Evolutionary conservation across 2,329 filamentous ascomycete genomes (phyloP).

Genomic region (Colletotrichum agaves): DNA sequence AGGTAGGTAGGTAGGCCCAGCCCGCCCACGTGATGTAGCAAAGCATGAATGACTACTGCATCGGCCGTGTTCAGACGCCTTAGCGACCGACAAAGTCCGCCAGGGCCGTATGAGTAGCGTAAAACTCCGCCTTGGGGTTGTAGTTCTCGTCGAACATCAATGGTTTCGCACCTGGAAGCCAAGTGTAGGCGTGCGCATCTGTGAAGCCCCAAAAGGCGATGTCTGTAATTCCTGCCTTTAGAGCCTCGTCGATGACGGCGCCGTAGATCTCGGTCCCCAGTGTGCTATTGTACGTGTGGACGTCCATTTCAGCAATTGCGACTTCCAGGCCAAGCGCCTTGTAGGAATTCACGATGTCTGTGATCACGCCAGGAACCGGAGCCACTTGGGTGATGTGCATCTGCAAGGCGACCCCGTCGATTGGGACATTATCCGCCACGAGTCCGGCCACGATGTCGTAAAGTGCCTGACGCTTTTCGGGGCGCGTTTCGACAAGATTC

Average conservation of each 20-base stretch:
- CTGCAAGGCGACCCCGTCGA: slow-evolving; percentile 66
- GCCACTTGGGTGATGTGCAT: slow-evolving; percentile 25
- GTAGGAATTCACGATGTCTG: slow-evolving; percentile 16
- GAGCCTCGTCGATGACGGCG: slow-evolving; percentile 67
- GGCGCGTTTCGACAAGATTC: slow-evolving; percentile 70
- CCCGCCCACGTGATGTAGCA: no score
- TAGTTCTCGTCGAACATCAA: slow-evolving; percentile 65
- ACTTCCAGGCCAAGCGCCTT: slow-evolving; percentile 66
- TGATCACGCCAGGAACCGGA: slow-evolving; percentile 18
- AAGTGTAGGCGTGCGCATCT: slow-evolving; percentile 57
- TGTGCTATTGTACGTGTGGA: slow-evolving; percentile 53
- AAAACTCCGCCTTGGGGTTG: slow-evolving; percentile 59
- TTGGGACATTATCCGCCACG: slow-evolving; percentile 67
- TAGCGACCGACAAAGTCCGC: slow-evolving; percentile 9
- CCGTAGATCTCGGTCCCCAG: slow-evolving; percentile 68
- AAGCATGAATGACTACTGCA: no score
- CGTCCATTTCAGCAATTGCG: slow-evolving; percentile 75
- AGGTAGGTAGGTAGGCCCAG: no score
- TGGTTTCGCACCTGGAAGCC: slow-evolving; percentile 59
- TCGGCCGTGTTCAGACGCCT: no score
- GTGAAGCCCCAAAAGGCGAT: slow-evolving; percentile 72
- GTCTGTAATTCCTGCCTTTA: slow-evolving; percentile 66
- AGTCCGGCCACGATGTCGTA: slow-evolving; percentile 56
- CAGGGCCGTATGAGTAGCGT: slow-evolving; percentile 13
- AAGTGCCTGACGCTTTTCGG: slow-evolving; percentile 58